Conservation (phyloP, 148 eudicot species). For the Diospyros kaki region DNA sequence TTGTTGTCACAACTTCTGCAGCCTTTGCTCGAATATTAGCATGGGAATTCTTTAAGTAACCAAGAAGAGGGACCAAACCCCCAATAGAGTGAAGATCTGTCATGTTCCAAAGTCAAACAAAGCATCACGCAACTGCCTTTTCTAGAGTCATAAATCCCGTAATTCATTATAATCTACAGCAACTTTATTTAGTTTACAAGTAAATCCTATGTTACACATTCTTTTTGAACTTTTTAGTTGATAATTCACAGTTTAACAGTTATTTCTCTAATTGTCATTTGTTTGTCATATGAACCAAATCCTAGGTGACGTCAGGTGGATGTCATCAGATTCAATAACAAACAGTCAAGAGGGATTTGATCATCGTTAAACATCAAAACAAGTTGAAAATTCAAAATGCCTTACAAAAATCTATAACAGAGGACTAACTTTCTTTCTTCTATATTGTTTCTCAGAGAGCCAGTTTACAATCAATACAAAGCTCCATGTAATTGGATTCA, state of each 20-base stretch:
- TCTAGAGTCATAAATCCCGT: neutral
- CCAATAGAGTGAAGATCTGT: constrained; percentile 93
- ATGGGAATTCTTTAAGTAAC: constrained; percentile 65
- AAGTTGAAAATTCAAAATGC: neutral
- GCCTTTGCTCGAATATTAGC: constrained; percentile 89
- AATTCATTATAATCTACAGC: neutral
- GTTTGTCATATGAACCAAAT: neutral
- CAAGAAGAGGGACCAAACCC: constrained; percentile 80
- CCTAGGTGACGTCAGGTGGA: neutral
- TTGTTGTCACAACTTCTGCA: constrained; percentile 88
- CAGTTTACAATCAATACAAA: neutral
- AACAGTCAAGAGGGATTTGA: neutral
- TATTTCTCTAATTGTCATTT: neutral
- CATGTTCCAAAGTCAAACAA: neutral
- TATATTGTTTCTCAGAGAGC: no score
- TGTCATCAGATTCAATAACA: neutral
- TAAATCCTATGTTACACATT: neutral
- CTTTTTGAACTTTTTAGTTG: neutral
- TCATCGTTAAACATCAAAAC: neutral
- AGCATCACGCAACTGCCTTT: constrained; percentile 4
- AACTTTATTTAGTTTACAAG: neutral
- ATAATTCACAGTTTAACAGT: no score
- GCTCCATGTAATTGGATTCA: neutral
- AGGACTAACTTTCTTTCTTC: neutral
- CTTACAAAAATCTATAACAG: neutral